These are phyloP conservation scores for Aspergillus aculeatus DNA, from an alignment of 2,329 filamentous ascomycete genomes.

Conservation along the genomic window DNA sequence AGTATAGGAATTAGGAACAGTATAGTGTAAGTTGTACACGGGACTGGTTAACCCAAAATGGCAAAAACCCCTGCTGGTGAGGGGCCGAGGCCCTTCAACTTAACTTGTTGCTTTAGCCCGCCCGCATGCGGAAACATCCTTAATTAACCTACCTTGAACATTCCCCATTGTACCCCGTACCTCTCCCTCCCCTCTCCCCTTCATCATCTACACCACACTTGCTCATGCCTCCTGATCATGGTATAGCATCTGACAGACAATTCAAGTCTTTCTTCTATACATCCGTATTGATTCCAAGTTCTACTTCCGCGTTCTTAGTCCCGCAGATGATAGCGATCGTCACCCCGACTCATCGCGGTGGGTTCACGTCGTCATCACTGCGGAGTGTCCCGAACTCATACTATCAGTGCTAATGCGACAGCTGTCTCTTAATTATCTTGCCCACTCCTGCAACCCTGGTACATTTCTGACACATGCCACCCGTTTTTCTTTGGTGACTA, in stretches of 20 bases:
- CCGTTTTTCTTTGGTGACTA: background rate
- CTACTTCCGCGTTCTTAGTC: background rate
- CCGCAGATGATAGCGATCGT: background rate
- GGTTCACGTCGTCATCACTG: slow-evolving; percentile 8
- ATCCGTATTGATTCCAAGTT: background rate
- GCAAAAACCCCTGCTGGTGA: background rate
- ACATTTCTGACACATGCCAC: background rate
- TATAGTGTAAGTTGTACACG: background rate
- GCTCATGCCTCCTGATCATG: background rate
- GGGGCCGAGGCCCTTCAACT: background rate
- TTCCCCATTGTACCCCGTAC: background rate
- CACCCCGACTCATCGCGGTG: background rate
- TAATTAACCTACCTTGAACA: background rate
- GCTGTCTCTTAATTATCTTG: background rate
- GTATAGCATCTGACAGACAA: background rate
- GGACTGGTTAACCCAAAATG: background rate
- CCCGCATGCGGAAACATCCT: background rate
- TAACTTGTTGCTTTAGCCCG: background rate
- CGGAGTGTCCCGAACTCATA: background rate
- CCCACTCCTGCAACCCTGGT: background rate
- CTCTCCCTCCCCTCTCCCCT: background rate
- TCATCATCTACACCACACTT: background rate
- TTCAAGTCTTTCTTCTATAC: background rate
- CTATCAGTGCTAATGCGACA: background rate
- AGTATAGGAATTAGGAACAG: too few species aligned